Evolutionary conservation across 1,139 yeast genomes (phyloP), one percentile per base, ranked within the genome.

Genomic region (Lodderomyces beijingensis): DNA sequence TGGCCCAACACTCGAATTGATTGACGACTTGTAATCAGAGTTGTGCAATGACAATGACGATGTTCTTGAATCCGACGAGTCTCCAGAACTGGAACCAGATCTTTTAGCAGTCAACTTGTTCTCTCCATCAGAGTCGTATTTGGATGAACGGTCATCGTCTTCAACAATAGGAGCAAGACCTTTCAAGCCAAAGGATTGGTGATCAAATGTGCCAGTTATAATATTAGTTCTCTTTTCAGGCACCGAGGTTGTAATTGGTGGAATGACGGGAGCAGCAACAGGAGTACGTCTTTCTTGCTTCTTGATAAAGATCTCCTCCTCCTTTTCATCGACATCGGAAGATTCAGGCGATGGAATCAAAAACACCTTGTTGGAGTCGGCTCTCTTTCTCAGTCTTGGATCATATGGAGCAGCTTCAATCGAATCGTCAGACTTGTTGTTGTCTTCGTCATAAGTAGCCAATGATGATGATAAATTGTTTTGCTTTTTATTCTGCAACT

Each of bases 91-190:
- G 14, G 30, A 27, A 9, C 25, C 22, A 19, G 24, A 28, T 28
- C 30, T 30, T 14, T 36, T 39, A 18, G 53, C 47, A 14, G 52
- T 38, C 22, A 41, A 45, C 28, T 49, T 54, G 23, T 47, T 53
- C 16, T 51, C 58, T n/a, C 48, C 54, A 32, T 58, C 65, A 39
- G 62, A 55, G 19, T 59, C 65, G 39, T 66, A 64, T 35, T 57
- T 59, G 12, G 68, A 61, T 16, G 66, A 53, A 23, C 52, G 48
- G 35, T 55, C 55, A 34, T 59, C 68, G 37, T 50, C 45, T 43
- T 65, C 73, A 12, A 53, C 60, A 44, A 65, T 64, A 33, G 72
- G 71, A 16, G 61, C 65, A 43, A 67, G 61, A 2, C 64, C 66
- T 37, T 55, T 53, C 32, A 60, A 47, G 3, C 65, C 66, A 47